These are phyloP conservation scores for Colletotrichum viniferum DNA, from an alignment of 2,329 filamentous ascomycete genomes.

Conservation along the genomic window DNA sequence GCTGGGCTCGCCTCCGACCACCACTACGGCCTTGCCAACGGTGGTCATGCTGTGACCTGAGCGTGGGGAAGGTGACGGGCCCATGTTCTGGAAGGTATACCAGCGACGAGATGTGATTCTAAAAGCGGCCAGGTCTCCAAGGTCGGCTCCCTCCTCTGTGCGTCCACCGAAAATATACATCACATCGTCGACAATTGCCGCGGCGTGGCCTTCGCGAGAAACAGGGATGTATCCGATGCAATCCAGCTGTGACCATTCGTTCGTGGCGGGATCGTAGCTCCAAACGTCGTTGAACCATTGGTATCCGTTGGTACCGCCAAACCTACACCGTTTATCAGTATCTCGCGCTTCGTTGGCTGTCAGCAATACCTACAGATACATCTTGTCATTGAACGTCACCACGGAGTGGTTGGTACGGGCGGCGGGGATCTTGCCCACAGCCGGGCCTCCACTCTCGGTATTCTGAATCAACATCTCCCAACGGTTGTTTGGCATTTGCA, in stretches of 20 bases:
- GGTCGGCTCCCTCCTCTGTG: constrained; percentile 88
- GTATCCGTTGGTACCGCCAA: constrained; percentile 94
- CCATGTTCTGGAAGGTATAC: constrained; percentile 99
- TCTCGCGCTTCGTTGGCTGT: not conserved
- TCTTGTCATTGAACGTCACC: constrained; percentile 88
- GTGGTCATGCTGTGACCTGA: constrained; percentile 98
- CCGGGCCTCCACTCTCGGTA: constrained; percentile 64
- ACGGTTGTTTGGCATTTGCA: constrained; percentile 87
- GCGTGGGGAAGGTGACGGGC: constrained; percentile 87
- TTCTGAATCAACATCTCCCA: constrained; percentile 93
- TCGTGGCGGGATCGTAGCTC: constrained; percentile 86
- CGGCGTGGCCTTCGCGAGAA: constrained; percentile 91
- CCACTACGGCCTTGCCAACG: constrained; percentile 88
- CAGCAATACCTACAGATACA: constrained; percentile 76
- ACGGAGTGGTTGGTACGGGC: constrained; percentile 94
- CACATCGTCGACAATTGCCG: constrained; percentile 91
- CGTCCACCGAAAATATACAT: constrained; percentile 99
- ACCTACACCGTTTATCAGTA: constrained; percentile 55
- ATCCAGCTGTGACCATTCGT: constrained; percentile 86
- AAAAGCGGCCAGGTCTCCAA: constrained; percentile 89
- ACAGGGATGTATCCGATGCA: constrained; percentile 98
- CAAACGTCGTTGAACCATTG: constrained; percentile 99
- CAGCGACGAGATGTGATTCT: constrained; percentile 80
- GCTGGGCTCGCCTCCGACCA: constrained; percentile 93
- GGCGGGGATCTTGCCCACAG: constrained; percentile 72